Evolutionary conservation across 2,329 filamentous ascomycete genomes (phyloP), one percentile per base, ranked within the genome.

Genomic region (Colletotrichum neosansevieriae): DNA sequence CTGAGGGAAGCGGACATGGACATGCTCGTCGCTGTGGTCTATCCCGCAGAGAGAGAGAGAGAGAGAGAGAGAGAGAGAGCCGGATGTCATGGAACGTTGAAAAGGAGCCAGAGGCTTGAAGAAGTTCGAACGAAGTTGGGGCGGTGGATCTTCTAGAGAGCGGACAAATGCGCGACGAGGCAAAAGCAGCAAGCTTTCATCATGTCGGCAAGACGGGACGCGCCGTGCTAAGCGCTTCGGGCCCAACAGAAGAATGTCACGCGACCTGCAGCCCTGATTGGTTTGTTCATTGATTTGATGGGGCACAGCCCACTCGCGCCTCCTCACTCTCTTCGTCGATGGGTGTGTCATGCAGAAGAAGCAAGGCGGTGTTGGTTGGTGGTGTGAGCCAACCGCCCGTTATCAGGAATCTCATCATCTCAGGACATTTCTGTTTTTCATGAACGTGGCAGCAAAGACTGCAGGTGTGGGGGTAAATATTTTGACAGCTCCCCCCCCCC

Each of bases 111-210:
- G 49, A 29, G 49, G 49, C 49, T 11, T 13, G 49, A 36, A 17
- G 49, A 51, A 15, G 24, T 36, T 36, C 32, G 21, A 32, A 38
- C 36, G 49, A 36, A 53, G 49, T 53, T 36, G 49, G 49, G 49
- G 49, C 49, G 15, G 49, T 53, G 49, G 49, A 53, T 29, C 49
- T 53, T 53, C 29, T 29, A 36, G 49, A 32, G 49, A 17, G 49
- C 49, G 49, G 29, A 15, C 49, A 53, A 32, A 53, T 36, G 49
- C 49, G 49, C 49, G 49, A 36, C 49, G 49, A 32, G 34, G 49
- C 49, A n/a, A n/a, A n/a, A n/a, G n/a, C n/a, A n/a, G n/a, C n/a
- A 53, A 53, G 49, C 49, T 36, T 53, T 53, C 49, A 53, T 53
- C 49, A 53, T 53, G 49, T 53, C 49, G 49, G 49, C 29, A 53